Base-by-base conservation (phyloP, 2,329 filamentous ascomycete genomes). In the Fusarium sp. region DNA sequence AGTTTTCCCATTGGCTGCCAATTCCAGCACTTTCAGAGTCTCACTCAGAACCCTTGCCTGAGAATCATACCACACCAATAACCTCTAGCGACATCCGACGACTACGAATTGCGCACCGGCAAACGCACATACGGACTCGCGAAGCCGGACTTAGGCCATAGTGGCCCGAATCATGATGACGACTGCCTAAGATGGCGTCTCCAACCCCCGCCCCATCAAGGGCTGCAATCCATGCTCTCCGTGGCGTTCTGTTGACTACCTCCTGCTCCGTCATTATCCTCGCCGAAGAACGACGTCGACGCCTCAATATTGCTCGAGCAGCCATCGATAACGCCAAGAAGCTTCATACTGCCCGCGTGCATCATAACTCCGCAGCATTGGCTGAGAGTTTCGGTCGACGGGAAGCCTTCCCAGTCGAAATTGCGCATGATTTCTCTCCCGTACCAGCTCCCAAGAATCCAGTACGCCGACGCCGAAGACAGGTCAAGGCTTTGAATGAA, bases 231-330 rank as follows among this genome's bases (percentile, higher is more conserved):
- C 84, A 86, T 76, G 84, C 86, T 62, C 84, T 89, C 37, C 86
- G 86, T 65, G 84, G 86, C 67, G 82, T 89, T 62, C 83, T 87
- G 59, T 78, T 89, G 15, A 87, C 87, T 53, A 89, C 87, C 3
- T 88, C 87, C 9, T 89, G 86, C 73, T 88, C 87, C 43, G 82
- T 89, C 59, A 83, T 85, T 52, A 76, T 87, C 28, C 79, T 89
- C 59, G 82, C 87, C 61, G 87, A 89, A 77, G 87, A 89, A 76
- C 86, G 86, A 50, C 83, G 87, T 63, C 85, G 86, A 61, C 84
- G 86, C 28, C 85, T 89, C 65, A 84, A 85, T 58, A 80, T 86
- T 46, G 82, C 86, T 36, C 81, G 81, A 46, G 80, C 84, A 18
- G 84, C 86, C 15, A 81, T 87, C 37, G 81, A 86, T 5, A 89